These are phyloP conservation scores for Lepiota venenata DNA, from an alignment of 768 basidiomycete genomes.

Conservation along the genomic window DNA sequence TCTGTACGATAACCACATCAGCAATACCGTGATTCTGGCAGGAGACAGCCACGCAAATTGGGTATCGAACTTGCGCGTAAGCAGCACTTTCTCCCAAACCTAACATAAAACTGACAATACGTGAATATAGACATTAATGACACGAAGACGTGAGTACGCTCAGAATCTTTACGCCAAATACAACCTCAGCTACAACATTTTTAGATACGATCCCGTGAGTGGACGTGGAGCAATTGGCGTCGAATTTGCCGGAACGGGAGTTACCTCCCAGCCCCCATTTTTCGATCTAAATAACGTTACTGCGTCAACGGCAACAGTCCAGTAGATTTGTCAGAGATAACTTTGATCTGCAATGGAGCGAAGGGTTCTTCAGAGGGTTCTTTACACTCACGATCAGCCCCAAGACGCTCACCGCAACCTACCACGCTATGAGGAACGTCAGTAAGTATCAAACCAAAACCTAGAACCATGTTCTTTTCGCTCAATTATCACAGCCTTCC, in stretches of 20 bases:
- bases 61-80: slow-evolving; percentile 51
- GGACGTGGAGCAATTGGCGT: slow-evolving; percentile 52
- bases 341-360: slow-evolving; percentile 56
- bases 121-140: slow-evolving; percentile 41
- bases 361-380: slow-evolving; percentile 57
- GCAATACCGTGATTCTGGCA: slow-evolving; percentile 54
- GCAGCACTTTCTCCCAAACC: not conserved
- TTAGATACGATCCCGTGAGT: slow-evolving; percentile 44
- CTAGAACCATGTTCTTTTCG: too few relatives aligned
- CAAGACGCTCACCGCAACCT: slow-evolving; percentile 44
- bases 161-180: not conserved
- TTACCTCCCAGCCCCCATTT: slow-evolving; percentile 42
- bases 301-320: slow-evolving; percentile 32
- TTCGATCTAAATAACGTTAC: slow-evolving; percentile 41
- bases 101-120: not conserved
- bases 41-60: slow-evolving; percentile 63
- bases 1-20: slow-evolving; percentile 46
- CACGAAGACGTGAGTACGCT: slow-evolving; percentile 35
- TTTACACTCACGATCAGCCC: slow-evolving; percentile 50
- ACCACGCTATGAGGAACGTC: slow-evolving; percentile 49
- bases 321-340: slow-evolving; percentile 36
- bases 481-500: slow-evolving; percentile 22
- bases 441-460: slow-evolving; percentile 26
- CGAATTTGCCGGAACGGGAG: slow-evolving; percentile 61
- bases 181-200: not conserved